Conservation (phyloP, 371 early-diverging fungal species). For the Rhizomucor miehei region DNA sequence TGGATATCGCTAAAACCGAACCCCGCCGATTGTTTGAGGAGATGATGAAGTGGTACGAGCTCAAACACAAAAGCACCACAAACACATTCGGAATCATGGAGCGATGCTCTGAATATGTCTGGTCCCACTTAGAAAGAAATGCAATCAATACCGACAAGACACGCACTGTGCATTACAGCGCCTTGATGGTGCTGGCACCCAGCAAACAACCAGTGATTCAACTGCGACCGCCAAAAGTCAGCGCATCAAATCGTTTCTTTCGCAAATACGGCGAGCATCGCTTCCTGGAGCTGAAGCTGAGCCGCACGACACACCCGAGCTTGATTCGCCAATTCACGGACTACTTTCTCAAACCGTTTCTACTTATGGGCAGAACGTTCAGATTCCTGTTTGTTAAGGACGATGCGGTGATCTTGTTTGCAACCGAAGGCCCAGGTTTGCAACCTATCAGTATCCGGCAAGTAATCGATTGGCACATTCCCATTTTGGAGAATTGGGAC, state of each 20-base stretch:
- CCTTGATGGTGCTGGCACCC: conserved; percentile 9
- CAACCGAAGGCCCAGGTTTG: conserved; percentile 38
- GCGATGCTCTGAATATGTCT: conserved; percentile 31
- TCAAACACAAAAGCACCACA: not conserved
- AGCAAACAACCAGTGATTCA: conserved; percentile 15
- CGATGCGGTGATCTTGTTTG: conserved; percentile 30
- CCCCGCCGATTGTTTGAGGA: conserved; percentile 20
- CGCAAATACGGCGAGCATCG: conserved; percentile 39
- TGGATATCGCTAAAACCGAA: conserved; percentile 13
- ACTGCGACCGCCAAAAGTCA: conserved; percentile 24
- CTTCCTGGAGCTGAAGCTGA: conserved; percentile 36
- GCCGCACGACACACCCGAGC: conserved; percentile 7
- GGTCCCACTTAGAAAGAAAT: conserved; percentile 17
- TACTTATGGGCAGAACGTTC: conserved; percentile 36
- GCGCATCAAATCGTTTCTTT: conserved; percentile 41
- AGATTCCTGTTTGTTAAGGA: conserved; percentile 42
- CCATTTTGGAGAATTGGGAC: conserved; percentile 34
- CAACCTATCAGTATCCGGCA: conserved; percentile 24
- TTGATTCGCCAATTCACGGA: conserved; percentile 10
- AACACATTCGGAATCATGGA: conserved; percentile 19
- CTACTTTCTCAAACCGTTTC: conserved; percentile 29
- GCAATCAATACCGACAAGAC: conserved; percentile 2
- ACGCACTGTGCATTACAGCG: conserved; percentile 32
- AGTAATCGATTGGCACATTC: conserved; percentile 48
- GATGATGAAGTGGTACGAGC: conserved; percentile 33